phyloP scores from a whole-genome alignment of 2,329 filamentous ascomycete genomes.

The Sclerotinia borealis region DNA sequence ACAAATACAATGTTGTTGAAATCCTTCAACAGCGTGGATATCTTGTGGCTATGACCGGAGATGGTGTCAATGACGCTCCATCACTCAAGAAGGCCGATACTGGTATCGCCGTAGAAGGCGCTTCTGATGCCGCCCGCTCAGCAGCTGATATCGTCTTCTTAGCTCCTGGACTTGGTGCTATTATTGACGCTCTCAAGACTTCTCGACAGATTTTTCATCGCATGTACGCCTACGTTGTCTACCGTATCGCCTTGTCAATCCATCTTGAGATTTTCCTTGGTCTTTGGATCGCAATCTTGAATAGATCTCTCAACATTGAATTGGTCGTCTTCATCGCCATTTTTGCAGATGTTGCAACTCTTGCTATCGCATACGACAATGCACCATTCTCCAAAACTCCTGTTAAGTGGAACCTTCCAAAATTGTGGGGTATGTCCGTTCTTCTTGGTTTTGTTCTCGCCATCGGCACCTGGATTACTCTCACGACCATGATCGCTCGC shows the following conservation, averaged over 20 bases:
- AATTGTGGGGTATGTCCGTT: conserved; percentile 89
- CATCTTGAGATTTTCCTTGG: conserved; percentile 89
- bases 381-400: conserved; percentile 79
- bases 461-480: conserved; percentile 79
- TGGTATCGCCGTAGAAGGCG: conserved; percentile 89
- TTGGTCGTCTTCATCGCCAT: conserved; percentile 92
- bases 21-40: conserved; percentile 91
- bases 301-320: conserved; percentile 77
- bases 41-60: conserved; percentile 92
- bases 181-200: conserved; percentile 88
- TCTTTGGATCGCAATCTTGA: conserved; percentile 85
- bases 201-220: conserved; percentile 94
- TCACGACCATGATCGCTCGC: conserved; percentile 73
- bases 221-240: conserved; percentile 94
- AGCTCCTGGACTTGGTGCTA: conserved; percentile 82
- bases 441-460: conserved; percentile 77
- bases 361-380: conserved; percentile 91
- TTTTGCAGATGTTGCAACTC: conserved; percentile 85
- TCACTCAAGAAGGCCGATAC: conserved; percentile 95
- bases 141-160: conserved; percentile 93
- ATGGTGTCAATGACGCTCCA: conserved; percentile 90
- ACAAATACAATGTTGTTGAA: conserved; percentile 93
- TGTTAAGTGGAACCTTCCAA: conserved; percentile 92
- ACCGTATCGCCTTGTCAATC: conserved; percentile 87
- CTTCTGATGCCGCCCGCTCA: conserved; percentile 83